Evolutionary conservation across 2,329 filamentous ascomycete species (phyloP).

Genomic region (Colletotrichum sp.): DNA sequence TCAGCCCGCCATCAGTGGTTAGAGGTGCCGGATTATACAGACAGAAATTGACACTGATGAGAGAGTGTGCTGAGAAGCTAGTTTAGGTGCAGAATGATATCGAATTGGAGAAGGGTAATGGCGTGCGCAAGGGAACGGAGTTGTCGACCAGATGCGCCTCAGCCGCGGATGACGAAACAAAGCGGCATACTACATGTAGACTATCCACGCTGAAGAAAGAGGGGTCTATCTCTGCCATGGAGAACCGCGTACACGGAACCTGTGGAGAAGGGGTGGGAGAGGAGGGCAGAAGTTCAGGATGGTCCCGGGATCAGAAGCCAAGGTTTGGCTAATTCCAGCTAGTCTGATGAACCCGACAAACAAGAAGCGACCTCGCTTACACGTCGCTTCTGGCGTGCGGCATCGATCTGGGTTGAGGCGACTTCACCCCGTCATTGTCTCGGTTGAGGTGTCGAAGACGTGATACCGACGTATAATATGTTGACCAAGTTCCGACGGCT

Average conservation of each 20-base stretch:
- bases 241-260: neutral
- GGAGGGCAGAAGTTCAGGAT: neutral
- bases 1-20: neutral
- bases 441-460: neutral
- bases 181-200: neutral
- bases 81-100: neutral
- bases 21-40: neutral
- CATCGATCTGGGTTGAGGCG: neutral
- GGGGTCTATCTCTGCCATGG: neutral
- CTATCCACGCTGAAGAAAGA: slow-evolving; percentile 6
- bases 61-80: neutral
- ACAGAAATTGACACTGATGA: neutral
- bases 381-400: neutral
- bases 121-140: neutral
- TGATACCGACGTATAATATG: neutral
- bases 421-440: neutral
- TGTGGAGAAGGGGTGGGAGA: neutral
- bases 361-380: neutral
- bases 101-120: neutral
- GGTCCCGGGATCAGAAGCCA: neutral
- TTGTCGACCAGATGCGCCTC: neutral
- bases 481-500: neutral
- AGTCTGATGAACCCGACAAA: neutral
- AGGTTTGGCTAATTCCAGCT: neutral
- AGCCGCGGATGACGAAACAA: neutral